Evolutionary conservation across 306 rosid species (phyloP), one percentile per base, ranked within the genome.

Genomic region (Rubus parviflorus): DNA sequence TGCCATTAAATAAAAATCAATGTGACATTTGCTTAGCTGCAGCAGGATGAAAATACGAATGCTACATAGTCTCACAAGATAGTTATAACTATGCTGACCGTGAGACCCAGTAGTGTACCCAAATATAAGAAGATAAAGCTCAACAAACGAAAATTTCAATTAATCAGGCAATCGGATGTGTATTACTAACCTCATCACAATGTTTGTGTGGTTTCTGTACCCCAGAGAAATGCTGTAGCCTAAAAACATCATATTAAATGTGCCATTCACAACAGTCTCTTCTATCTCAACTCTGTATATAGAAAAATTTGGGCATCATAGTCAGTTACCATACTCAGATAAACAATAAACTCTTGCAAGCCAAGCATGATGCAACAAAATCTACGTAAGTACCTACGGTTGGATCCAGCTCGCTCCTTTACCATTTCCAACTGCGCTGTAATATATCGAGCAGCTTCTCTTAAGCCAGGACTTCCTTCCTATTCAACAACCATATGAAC

Each of bases 391-490:
- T 64, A 95, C 98, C 98, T 91, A 79, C 87, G 12, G 62, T 88
- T 84, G 76, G 89, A 74, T 48, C 79, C 85, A 58, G 93, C 96
- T 83, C 96, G 90, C 15, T 85, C 89, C 88, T 91, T 88, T 63
- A 89, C 64, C 81, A 49, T 69, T 82, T 87, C 96, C 80, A 96
- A 78, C 81, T 89, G 96, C 30, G 84, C 86, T 78, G 73, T 84
- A 54, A 96, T 92, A 80, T 96, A 96, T 3, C 81, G 70, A 73
- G 96, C 97, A 70, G 98, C 99, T 85, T 85, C 83, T 75, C 76
- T 89, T 78, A 92, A 83, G 56, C 99, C 99, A 82, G 97, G 96
- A 12, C 97, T 93, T 19, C 99, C 99, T 86, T 88, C 99, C 99
- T 95, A 69, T 40, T 78, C 70, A 81, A 77, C 72, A 68, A 78